Conservation (phyloP, 768 basidiomycete species). For the Termitomyces sp. region DNA sequence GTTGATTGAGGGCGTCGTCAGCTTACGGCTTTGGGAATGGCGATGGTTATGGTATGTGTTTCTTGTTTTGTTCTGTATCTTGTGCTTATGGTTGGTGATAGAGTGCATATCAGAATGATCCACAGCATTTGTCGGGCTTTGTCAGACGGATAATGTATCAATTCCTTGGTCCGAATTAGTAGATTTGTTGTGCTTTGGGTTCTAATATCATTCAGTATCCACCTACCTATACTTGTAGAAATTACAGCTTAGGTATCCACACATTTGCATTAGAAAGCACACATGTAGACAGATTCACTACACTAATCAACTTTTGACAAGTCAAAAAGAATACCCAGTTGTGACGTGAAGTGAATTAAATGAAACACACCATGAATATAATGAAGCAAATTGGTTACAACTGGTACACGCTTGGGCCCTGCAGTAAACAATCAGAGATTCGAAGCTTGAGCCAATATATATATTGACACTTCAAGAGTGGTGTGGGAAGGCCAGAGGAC, state of each 20-base stretch:
- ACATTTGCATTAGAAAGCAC: not conserved
- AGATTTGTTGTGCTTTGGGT: not conserved
- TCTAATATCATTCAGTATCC: not conserved
- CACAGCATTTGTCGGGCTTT: constrained; percentile 75
- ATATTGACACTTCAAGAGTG: too few species aligned
- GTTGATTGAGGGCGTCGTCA: constrained; percentile 15
- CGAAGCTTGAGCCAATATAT: too few species aligned
- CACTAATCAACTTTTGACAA: not conserved
- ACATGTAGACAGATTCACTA: not conserved
- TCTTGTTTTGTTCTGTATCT: not conserved
- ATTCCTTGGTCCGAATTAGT: constrained; percentile 82
- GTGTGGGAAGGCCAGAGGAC: too few species aligned
- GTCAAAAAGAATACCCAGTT: too few species aligned
- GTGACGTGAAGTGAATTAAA: too few species aligned
- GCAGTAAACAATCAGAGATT: too few species aligned
- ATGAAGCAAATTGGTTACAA: too few species aligned
- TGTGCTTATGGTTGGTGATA: constrained; percentile 18
- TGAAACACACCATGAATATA: too few species aligned
- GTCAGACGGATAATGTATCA: constrained; percentile 82
- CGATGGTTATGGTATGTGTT: constrained; percentile 78
- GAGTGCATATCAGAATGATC: constrained; percentile 82
- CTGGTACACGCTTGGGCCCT: too few species aligned
- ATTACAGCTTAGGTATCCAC: not conserved
- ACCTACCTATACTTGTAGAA: not conserved
- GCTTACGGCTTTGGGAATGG: constrained; percentile 76